phyloP scores from a whole-genome alignment of 2,329 filamentous ascomycete species.

The Hortaea sp. region DNA sequence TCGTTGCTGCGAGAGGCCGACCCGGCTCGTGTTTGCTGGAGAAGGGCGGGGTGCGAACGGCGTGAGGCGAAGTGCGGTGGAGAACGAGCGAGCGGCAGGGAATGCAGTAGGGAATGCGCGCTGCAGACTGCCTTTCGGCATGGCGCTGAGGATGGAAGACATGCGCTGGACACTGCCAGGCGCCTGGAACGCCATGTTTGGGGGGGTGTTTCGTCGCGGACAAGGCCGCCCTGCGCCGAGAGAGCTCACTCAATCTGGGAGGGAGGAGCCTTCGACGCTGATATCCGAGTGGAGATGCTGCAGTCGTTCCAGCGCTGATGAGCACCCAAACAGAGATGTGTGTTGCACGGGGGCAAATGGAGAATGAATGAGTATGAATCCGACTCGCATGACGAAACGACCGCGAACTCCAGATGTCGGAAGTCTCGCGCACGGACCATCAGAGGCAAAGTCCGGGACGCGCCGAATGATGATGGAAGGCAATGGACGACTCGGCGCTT shows the following conservation, averaged over 20 bases:
- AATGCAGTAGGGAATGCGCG: slow-evolving; percentile 24
- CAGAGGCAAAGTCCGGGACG: too few relatives aligned
- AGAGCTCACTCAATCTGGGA: background rate
- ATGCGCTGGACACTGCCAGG: slow-evolving; percentile 40
- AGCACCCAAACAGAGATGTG: too few relatives aligned
- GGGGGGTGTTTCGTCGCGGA: background rate
- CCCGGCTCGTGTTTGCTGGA: slow-evolving; percentile 6
- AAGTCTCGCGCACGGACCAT: too few relatives aligned
- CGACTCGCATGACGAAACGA: too few relatives aligned
- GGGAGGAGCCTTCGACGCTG: background rate
- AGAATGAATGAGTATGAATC: too few relatives aligned
- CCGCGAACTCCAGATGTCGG: too few relatives aligned
- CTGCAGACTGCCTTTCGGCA: slow-evolving; percentile 24
- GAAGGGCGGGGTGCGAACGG: slow-evolving; percentile 11
- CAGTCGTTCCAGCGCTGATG: too few relatives aligned
- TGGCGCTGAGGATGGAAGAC: slow-evolving; percentile 11
- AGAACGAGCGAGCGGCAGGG: slow-evolving; percentile 26
- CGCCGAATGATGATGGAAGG: too few relatives aligned
- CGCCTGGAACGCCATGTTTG: slow-evolving; percentile 43
- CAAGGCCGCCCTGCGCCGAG: background rate
- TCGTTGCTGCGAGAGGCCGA: slow-evolving; percentile 34
- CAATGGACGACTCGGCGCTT: too few relatives aligned
- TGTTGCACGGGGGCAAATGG: too few relatives aligned
- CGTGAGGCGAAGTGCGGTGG: slow-evolving; percentile 27
- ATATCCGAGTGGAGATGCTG: too few relatives aligned